phyloP scores from a whole-genome alignment of 768 basidiomycete genomes.

The Tulasnella sp. region DNA sequence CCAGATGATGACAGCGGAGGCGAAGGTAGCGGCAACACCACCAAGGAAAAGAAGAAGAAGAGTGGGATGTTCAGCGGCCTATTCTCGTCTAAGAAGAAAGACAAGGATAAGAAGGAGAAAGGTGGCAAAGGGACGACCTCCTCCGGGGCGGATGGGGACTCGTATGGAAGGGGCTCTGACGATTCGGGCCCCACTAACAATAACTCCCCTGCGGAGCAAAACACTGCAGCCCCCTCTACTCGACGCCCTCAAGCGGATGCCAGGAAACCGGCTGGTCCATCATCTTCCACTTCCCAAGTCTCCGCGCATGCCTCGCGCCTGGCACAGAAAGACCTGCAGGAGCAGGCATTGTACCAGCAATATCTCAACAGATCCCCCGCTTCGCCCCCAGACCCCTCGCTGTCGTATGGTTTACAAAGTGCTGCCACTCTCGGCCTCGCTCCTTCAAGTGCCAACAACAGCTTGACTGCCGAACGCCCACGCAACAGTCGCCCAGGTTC shows the following conservation, averaged over 20 bases:
- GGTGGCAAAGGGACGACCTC: constrained; percentile 29
- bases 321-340: constrained; percentile 82
- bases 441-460: background rate
- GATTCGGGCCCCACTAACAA: constrained; percentile 16
- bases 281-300: constrained; percentile 54
- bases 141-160: constrained; percentile 24
- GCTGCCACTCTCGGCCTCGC: constrained; percentile 48
- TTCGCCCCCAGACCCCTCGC: constrained; percentile 63
- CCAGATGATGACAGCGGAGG: constrained; percentile 31
- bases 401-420: constrained; percentile 72
- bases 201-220: constrained; percentile 8
- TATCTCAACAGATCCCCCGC: constrained; percentile 85
- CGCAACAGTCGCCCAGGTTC: constrained; percentile 59
- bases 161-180: constrained; percentile 28
- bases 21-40: background rate
- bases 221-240: constrained; percentile 4
- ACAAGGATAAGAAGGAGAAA: constrained; percentile 71
- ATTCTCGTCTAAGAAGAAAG: constrained; percentile 68
- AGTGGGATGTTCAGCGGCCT: constrained; percentile 69
- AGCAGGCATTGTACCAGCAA: constrained; percentile 80
- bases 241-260: constrained; percentile 31
- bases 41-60: constrained; percentile 49
- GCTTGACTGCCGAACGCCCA: background rate
- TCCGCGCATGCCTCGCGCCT: constrained; percentile 63
- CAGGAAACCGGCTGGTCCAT: constrained; percentile 37